These are phyloP conservation scores for Lactarius quietus DNA, from an alignment of 768 basidiomycete genomes.

Conservation along the genomic window DNA sequence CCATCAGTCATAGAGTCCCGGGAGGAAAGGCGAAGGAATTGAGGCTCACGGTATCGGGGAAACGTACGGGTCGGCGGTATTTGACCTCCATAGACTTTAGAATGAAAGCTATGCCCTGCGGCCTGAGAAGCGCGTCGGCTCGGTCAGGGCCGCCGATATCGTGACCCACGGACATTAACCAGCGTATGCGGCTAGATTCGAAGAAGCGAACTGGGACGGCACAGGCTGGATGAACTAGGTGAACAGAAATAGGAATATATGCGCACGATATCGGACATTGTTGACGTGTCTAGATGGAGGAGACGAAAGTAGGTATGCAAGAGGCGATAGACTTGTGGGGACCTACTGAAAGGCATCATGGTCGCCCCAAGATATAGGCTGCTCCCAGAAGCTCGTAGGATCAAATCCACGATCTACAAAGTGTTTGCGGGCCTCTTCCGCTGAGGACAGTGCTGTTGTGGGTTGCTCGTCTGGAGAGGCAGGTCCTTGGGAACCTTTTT, in stretches of 20 bases:
- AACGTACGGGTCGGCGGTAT: conserved; percentile 68
- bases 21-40: conserved; percentile 5
- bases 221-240: neutral
- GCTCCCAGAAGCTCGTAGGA: conserved; percentile 69
- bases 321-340: neutral
- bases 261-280: conserved; percentile 67
- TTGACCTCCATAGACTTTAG: conserved; percentile 66
- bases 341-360: conserved; percentile 73
- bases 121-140: conserved; percentile 56
- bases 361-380: conserved; percentile 75
- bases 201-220: conserved; percentile 54
- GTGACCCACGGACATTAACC: conserved; percentile 56
- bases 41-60: conserved; percentile 61
- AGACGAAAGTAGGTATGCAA: neutral
- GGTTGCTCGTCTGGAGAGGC: conserved; percentile 49
- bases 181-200: conserved; percentile 69
- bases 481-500: conserved; percentile 57
- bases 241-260: neutral
- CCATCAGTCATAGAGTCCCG: neutral
- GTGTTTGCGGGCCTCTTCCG: conserved; percentile 41
- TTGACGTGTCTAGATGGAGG: conserved; percentile 60
- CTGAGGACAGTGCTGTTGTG: conserved; percentile 19
- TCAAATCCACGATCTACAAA: conserved; percentile 53
- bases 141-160: conserved; percentile 56
- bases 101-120: conserved; percentile 66